Evolutionary conservation across 1,284 basidiomycete species (phyloP), one percentile per base, ranked within the genome.

Genomic region (Melampsora occidentalis): DNA sequence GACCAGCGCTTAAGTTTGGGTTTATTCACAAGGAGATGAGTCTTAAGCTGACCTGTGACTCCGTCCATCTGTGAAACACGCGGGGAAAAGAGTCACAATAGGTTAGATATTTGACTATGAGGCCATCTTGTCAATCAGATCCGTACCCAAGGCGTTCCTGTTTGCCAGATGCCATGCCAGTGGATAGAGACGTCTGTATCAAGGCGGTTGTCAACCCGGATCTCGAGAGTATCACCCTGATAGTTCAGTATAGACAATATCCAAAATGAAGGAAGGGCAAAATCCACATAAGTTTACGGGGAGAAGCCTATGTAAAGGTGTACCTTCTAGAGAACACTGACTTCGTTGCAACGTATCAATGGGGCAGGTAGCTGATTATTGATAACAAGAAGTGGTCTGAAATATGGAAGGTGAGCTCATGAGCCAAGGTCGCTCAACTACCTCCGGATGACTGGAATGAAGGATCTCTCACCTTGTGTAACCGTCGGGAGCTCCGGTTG

Each of bases 291-390:
- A 46, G 42, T 12, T 5, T 46, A 46, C 42, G 10, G 42, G 42
- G 10, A 46, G 42, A 46, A 46, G 14, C 42, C 14, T 14, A 14
- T 46, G 28, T 28, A 49, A 46, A 63, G 12, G 31, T 33, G 18
- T 75, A 25, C 46, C 49, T 35, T n/a, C 9, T 16, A 46, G 46
- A 28, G 16, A 70, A 31, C 16, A 46, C 20, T 71, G 22, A 75
- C 85, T 49, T 84, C 81, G 79, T 87, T 87, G 1, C 83, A 86
- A 77, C 87, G 85, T 70, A 87, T 84, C 6, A 85, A 83, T 0
- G 87, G 87, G 1, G 86, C 87, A 0, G 86, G 86, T 64, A 80
- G 85, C 75, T 84, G 82, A 2, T 84, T 85, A 69, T 87, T 87
- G 25, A 87, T 85, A 5, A 86, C 84, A 5, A 86, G 79, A 84